Percentiles rank a stretch among this genome's conserved stretches.
Conservation (phyloP, 2,329 filamentous ascomycete genomes). For the Orbilia javanica region DNA sequence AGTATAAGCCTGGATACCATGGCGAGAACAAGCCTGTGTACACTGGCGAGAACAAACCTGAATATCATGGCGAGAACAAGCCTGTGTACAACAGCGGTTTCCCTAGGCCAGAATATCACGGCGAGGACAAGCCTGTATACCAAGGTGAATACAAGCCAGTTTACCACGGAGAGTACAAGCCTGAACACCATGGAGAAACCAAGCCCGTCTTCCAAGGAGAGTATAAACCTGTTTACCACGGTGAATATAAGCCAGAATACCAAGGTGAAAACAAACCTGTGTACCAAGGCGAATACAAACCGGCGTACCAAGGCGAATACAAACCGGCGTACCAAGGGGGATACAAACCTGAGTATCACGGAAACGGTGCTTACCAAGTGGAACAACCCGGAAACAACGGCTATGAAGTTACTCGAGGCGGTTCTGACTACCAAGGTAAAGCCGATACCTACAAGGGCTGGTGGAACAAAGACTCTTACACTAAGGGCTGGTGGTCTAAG, state of each 20-base stretch:
- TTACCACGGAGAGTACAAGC: background rate
- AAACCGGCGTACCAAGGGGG: background rate
- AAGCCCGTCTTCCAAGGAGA: background rate
- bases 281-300: background rate
- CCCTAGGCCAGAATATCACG: background rate
- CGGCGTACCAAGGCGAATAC: background rate
- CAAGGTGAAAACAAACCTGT: background rate
- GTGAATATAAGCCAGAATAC: background rate
- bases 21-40: background rate
- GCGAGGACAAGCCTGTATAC: background rate
- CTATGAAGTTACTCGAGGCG: background rate
- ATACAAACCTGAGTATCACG: background rate
- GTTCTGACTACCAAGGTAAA: background rate
- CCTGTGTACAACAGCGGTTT: background rate
- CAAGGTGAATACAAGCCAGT: background rate
- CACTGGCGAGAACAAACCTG: too few relatives aligned
- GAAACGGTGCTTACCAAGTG: constrained; percentile 16
- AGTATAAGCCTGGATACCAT: too few relatives aligned
- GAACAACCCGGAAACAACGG: constrained; percentile 5
- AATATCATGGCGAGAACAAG: background rate
- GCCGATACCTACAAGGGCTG: constrained; percentile 24
- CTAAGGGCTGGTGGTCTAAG: constrained; percentile 32
- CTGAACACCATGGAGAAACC: constrained; percentile 5
- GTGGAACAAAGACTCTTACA: constrained; percentile 23
- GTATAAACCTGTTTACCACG: background rate